These are phyloP conservation scores for Leccinum griseonigrum DNA, from an alignment of 1,284 basidiomycete genomes.

Conservation along the genomic window DNA sequence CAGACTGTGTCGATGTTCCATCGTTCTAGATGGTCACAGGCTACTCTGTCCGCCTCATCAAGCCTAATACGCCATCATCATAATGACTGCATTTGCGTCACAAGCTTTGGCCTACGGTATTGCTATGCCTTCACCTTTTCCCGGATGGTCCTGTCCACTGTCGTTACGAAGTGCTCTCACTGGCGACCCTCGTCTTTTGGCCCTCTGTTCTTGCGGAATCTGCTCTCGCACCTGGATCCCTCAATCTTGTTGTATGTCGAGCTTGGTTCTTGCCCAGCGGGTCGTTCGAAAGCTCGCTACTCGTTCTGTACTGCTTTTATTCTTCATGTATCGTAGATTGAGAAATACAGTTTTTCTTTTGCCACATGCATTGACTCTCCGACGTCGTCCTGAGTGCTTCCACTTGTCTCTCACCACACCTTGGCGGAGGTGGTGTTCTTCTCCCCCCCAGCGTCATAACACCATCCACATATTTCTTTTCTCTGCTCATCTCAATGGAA, in stretches of 20 bases:
- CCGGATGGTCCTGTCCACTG: neutral
- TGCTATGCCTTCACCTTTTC: neutral
- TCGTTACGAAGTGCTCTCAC: neutral
- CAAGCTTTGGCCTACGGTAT: neutral
- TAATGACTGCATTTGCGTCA: neutral
- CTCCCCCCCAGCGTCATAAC: constrained; percentile 9
- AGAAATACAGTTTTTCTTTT: constrained; percentile 40
- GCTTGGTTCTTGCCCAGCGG: neutral
- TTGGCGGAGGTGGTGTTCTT: constrained; percentile 17
- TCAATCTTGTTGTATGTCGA: neutral
- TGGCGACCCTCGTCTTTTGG: neutral
- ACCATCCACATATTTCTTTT: constrained; percentile 15
- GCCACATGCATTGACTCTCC: constrained; percentile 62
- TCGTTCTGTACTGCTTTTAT: constrained; percentile 21
- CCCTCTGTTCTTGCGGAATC: neutral
- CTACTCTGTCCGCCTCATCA: neutral
- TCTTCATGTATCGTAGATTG: constrained; percentile 33
- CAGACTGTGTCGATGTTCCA: neutral
- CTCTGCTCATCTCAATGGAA: constrained; percentile 38
- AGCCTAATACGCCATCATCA: neutral
- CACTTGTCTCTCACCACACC: constrained; percentile 27
- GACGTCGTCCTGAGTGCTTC: constrained; percentile 37
- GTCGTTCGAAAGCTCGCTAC: neutral
- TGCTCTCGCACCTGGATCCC: neutral
- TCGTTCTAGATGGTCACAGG: neutral